Conservation (phyloP, 441 rosid species). For the Adansonia grandidieri region DNA sequence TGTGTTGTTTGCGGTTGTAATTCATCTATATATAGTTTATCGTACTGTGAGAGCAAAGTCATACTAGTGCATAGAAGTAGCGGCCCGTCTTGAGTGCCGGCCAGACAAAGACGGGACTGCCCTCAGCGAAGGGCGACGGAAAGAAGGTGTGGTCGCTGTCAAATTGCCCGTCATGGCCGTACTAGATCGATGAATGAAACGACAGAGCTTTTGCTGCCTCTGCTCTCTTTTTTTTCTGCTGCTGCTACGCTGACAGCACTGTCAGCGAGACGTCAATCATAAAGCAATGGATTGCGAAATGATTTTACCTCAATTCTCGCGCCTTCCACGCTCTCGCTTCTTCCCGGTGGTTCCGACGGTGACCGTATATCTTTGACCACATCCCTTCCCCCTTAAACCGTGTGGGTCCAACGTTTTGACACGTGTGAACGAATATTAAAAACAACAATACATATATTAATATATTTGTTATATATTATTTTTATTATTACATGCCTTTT, state of each 20-base stretch:
- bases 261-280: conserved; percentile 71
- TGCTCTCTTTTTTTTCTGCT: background rate
- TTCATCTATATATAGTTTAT: no score
- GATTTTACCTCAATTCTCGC: conserved; percentile 40
- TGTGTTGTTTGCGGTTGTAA: background rate
- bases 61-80: background rate
- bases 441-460: no score
- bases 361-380: conserved; percentile 43
- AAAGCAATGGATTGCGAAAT: conserved; percentile 65
- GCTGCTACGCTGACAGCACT: conserved; percentile 35
- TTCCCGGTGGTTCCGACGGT: conserved; percentile 33
- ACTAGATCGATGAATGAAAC: conserved; percentile 26
- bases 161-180: conserved; percentile 34
- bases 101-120: conserved; percentile 46
- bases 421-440: conserved; percentile 35
- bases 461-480: background rate
- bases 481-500: conserved; percentile 17
- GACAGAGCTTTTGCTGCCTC: conserved; percentile 35
- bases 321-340: conserved; percentile 5
- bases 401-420: conserved; percentile 29
- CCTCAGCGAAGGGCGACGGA: conserved; percentile 25
- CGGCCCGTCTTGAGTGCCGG: conserved; percentile 47
- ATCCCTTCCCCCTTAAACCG: background rate
- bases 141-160: conserved; percentile 45
- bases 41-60: background rate